Evolutionary conservation across 495 filamentous ascomycete species (phyloP).

Genomic region (Tuber aestivum): DNA sequence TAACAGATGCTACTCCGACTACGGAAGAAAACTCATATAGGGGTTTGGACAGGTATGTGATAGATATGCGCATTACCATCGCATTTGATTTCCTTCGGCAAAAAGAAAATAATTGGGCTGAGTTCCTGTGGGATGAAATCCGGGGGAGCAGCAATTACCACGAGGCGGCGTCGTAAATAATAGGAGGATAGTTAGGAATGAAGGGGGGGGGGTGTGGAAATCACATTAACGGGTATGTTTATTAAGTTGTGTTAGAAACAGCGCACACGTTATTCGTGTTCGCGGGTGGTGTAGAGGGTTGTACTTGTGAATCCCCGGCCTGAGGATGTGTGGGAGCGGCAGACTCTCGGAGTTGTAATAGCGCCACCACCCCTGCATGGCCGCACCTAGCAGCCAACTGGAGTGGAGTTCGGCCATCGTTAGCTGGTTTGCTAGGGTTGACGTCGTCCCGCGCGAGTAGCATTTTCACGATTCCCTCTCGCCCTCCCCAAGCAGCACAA

Average conservation of each 20-base stretch:
- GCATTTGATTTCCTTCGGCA: too few relatives aligned
- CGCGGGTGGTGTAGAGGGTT: not conserved
- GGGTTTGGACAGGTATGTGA: too few relatives aligned
- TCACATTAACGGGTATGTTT: not conserved
- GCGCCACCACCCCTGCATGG: not conserved
- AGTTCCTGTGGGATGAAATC: too few relatives aligned
- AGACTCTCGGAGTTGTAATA: not conserved
- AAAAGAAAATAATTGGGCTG: too few relatives aligned
- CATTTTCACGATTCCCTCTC: not conserved
- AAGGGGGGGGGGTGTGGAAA: too few relatives aligned
- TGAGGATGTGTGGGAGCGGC: not conserved
- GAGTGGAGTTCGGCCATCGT: not conserved
- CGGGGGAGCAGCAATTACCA: not conserved
- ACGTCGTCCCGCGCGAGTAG: not conserved
- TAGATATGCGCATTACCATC: too few relatives aligned
- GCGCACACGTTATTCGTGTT: not conserved
- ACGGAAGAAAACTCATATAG: too few relatives aligned
- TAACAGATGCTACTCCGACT: too few relatives aligned
- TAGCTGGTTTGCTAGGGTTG: not conserved
- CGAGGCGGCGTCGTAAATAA: not conserved
- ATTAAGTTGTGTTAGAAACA: not conserved
- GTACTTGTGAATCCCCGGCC: not conserved
- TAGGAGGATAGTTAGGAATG: too few relatives aligned
- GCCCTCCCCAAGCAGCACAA: not conserved
- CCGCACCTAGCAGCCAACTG: not conserved